A percentile compares a stretch with the other conserved stretches of the same genome.
These are phyloP conservation scores for Beauveria rudraprayagi DNA, from an alignment of 2,329 filamentous ascomycete genomes.

Conservation along the genomic window DNA sequence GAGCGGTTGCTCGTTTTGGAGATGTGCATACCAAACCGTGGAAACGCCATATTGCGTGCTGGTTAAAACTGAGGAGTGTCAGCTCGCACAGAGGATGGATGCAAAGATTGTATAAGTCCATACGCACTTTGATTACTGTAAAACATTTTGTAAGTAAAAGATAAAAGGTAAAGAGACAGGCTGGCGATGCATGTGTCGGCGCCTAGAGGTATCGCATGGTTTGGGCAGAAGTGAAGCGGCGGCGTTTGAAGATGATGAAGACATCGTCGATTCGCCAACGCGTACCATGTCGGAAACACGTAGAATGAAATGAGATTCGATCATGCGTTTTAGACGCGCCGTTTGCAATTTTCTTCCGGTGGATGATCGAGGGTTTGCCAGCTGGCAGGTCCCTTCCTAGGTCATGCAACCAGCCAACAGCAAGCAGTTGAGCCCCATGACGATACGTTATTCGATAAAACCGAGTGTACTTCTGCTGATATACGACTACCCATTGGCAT, in stretches of 20 bases:
- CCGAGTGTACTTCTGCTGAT: too few relatives aligned
- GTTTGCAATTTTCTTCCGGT: not conserved
- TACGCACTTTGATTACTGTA: constrained; percentile 86
- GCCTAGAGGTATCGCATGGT: not conserved
- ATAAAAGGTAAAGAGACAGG: not conserved
- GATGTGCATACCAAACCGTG: constrained; percentile 72
- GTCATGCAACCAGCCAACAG: not conserved
- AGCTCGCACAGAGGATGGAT: not conserved
- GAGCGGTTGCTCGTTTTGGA: not conserved
- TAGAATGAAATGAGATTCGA: not conserved
- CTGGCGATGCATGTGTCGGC: not conserved
- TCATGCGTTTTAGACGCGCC: constrained; percentile 5
- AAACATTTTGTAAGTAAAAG: constrained; percentile 56
- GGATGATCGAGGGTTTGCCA: not conserved
- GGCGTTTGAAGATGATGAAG: not conserved
- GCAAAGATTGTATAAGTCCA: not conserved
- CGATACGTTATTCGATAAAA: not conserved
- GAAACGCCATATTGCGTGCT: constrained; percentile 85
- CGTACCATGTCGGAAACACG: not conserved
- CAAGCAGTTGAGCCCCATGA: not conserved
- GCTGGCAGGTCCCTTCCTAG: not conserved
- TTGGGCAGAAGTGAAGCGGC: not conserved
- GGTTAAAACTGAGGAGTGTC: constrained; percentile 57
- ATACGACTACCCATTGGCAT: too few relatives aligned
- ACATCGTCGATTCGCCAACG: not conserved